phyloP scores from a whole-genome alignment of 805 yeast genomes.

The Saccharomycodes ludwigii region DNA sequence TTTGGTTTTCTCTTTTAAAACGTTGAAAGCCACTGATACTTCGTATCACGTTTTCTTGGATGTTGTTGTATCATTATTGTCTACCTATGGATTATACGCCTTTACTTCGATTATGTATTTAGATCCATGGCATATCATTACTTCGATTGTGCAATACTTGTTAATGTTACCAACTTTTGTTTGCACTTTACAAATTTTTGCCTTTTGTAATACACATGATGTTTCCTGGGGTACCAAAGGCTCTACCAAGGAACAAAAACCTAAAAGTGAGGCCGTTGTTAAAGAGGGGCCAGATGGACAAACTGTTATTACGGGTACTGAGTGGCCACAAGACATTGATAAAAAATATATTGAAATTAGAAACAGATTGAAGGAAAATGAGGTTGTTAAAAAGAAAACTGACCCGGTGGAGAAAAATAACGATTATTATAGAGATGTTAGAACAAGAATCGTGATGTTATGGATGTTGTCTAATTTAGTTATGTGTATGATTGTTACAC shows the following conservation, averaged over 20 bases:
- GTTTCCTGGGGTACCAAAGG: slow-evolving; percentile 99
- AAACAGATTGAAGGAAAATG: slow-evolving; percentile 25
- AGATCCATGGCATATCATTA: slow-evolving; percentile 94
- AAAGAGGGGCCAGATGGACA: slow-evolving; percentile 72
- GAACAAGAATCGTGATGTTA: slow-evolving; percentile 89
- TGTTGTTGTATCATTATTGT: slow-evolving; percentile 69
- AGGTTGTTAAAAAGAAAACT: slow-evolving; percentile 16
- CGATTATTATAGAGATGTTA: slow-evolving; percentile 88
- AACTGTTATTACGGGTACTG: slow-evolving; percentile 57
- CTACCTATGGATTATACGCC: slow-evolving; percentile 85
- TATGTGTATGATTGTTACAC: slow-evolving; percentile 77
- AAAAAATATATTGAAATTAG: slow-evolving; percentile 25
- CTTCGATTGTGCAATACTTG: slow-evolving; percentile 82
- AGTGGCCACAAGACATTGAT: slow-evolving; percentile 28
- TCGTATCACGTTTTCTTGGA: slow-evolving; percentile 48
- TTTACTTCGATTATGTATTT: slow-evolving; percentile 73
- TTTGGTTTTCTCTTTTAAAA: slow-evolving; percentile 56
- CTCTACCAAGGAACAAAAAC: slow-evolving; percentile 60
- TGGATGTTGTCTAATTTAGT: slow-evolving; percentile 83
- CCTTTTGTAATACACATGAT: slow-evolving; percentile 96
- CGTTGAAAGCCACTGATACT: slow-evolving; percentile 29
- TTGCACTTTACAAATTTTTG: slow-evolving; percentile 87
- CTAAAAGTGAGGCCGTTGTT: slow-evolving; percentile 70
- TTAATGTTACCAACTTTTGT: slow-evolving; percentile 83
- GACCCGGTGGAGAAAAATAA: slow-evolving; percentile 31